These are phyloP conservation scores for Pterocarpus macrocarpus DNA, from an alignment of 306 rosid species.

Conservation along the genomic window DNA sequence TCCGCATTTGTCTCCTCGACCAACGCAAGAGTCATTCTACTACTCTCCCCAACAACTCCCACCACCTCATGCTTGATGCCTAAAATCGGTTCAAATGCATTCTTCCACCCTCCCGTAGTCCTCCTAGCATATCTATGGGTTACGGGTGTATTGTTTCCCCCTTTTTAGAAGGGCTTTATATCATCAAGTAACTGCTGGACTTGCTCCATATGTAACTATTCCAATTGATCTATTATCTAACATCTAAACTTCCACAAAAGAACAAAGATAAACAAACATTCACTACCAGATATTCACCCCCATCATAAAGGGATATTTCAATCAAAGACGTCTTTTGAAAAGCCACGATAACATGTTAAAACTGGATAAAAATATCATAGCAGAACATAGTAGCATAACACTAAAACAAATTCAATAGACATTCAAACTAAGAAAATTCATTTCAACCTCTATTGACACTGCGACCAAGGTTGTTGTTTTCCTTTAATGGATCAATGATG, in stretches of 20 bases:
- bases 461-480: slow-evolving; percentile 95
- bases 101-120: neutral
- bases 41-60: neutral
- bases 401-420: slow-evolving; percentile 17
- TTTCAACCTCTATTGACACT: slow-evolving; percentile 83
- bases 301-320: neutral
- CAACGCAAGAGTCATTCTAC: neutral
- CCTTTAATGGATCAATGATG: slow-evolving; percentile 91
- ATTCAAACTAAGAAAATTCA: slow-evolving; percentile 35
- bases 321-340: slow-evolving; percentile 7
- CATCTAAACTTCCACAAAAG: slow-evolving; percentile 7
- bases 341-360: slow-evolving; percentile 11
- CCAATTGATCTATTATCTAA: slow-evolving; percentile 11
- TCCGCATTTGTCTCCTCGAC: neutral
- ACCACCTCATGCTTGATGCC: neutral
- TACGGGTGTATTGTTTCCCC: neutral
- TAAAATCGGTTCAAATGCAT: neutral
- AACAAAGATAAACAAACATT: neutral
- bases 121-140: neutral
- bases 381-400: slow-evolving; percentile 26
- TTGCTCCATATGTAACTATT: neutral
- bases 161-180: slow-evolving; percentile 18
- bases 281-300: neutral
- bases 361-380: slow-evolving; percentile 19
- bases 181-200: neutral